A percentile compares a stretch with the other conserved stretches of the same genome.
These are phyloP conservation scores for Nematodospora valgi DNA, from an alignment of 805 yeast species.

Conservation along the genomic window DNA sequence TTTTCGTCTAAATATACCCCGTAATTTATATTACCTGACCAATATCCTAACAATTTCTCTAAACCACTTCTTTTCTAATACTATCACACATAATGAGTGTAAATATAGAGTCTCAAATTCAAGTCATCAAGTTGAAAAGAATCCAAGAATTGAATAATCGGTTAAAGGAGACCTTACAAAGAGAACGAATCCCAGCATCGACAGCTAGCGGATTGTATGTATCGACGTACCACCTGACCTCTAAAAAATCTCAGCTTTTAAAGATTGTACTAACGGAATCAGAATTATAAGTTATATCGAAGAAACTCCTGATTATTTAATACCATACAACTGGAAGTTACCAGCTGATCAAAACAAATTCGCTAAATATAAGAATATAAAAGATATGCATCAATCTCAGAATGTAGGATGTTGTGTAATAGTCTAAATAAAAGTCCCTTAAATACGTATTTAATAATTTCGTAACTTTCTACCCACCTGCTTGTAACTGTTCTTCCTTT, in stretches of 20 bases:
- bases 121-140: slow-evolving; percentile 57
- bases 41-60: background rate
- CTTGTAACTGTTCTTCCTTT: slow-evolving; percentile 43
- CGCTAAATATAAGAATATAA: slow-evolving; percentile 21
- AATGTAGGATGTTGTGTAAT: slow-evolving; percentile 30
- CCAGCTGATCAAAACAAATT: slow-evolving; percentile 34
- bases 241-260: background rate
- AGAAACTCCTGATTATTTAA: slow-evolving; percentile 43
- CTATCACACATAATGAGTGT: slow-evolving; percentile 9
- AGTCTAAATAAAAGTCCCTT: slow-evolving; percentile 11
- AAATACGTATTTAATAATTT: background rate
- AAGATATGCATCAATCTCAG: slow-evolving; percentile 3
- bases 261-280: slow-evolving; percentile 5
- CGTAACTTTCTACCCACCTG: slow-evolving; percentile 33
- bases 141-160: slow-evolving; percentile 54
- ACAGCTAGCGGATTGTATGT: slow-evolving; percentile 50
- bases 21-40: background rate
- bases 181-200: slow-evolving; percentile 63
- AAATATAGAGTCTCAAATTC: slow-evolving; percentile 37
- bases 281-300: slow-evolving; percentile 42
- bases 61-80: background rate
- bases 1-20: background rate
- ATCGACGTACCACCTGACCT: slow-evolving; percentile 1
- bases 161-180: slow-evolving; percentile 46
- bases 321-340: slow-evolving; percentile 43